Evolutionary conservation across 495 filamentous ascomycete genomes (phyloP).

Genomic region (Tirmania nivea): DNA sequence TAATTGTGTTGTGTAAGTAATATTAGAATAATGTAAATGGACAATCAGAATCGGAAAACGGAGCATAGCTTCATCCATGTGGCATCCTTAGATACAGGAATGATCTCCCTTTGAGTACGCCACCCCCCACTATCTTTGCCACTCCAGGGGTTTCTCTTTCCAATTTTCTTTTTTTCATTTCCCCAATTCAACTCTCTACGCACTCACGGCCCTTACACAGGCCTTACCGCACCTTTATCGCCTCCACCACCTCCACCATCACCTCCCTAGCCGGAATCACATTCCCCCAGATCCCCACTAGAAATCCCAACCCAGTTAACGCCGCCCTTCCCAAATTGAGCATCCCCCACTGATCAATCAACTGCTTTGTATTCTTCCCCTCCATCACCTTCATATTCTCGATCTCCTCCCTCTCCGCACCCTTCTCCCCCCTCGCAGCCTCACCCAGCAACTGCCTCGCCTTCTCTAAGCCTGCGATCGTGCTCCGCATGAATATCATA

Average conservation of each 20-base stretch:
- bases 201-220: background rate
- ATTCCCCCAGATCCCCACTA: background rate
- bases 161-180: background rate
- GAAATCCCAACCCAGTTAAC: background rate
- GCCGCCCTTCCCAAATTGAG: constrained; percentile 1
- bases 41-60: too few relatives aligned
- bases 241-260: background rate
- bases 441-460: background rate
- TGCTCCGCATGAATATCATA: constrained; percentile 2
- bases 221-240: background rate
- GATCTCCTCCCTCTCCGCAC: background rate
- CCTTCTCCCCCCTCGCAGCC: background rate
- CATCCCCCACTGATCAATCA: background rate
- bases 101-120: too few relatives aligned
- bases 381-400: background rate
- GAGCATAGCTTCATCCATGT: too few relatives aligned
- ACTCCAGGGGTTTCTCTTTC: too few relatives aligned
- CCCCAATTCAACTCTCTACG: background rate
- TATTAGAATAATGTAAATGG: too few relatives aligned
- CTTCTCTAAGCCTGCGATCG: background rate
- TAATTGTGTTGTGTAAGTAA: too few relatives aligned
- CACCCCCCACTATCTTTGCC: too few relatives aligned
- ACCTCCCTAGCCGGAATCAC: background rate
- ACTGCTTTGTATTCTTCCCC: background rate
- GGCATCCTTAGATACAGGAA: too few relatives aligned